Conservation (phyloP, 1,139 yeast genomes). For the Yamadazyma songkhlaensis region DNA sequence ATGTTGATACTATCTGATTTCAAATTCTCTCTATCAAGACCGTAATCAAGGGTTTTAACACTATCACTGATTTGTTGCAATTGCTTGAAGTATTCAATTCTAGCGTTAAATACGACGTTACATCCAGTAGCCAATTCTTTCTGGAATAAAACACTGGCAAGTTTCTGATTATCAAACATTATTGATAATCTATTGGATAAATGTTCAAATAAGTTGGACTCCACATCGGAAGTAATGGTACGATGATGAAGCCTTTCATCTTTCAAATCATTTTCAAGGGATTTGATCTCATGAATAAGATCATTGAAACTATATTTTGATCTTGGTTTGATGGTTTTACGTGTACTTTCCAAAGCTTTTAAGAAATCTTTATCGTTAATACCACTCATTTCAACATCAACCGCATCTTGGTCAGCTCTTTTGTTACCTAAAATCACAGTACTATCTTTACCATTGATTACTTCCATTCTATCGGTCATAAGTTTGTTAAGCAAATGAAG, state of each 20-base stretch:
- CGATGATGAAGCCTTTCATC: slow-evolving; percentile 14
- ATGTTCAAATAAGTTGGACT: slow-evolving; percentile 21
- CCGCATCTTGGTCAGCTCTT: slow-evolving; percentile 24
- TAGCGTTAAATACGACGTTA: slow-evolving; percentile 68
- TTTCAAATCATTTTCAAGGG: slow-evolving; percentile 24
- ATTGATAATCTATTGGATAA: slow-evolving; percentile 23
- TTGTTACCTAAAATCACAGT: slow-evolving; percentile 21
- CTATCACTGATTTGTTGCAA: slow-evolving; percentile 84
- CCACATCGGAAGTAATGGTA: slow-evolving; percentile 9
- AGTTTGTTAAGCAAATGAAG: slow-evolving; percentile 59
- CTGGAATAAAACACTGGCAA: slow-evolving; percentile 36
- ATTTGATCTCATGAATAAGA: slow-evolving; percentile 22
- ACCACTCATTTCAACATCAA: slow-evolving; percentile 24
- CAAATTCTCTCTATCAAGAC: slow-evolving; percentile 19
- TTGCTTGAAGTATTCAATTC: slow-evolving; percentile 78
- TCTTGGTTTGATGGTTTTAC: slow-evolving; percentile 29
- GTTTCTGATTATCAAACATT: slow-evolving; percentile 42
- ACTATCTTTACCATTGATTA: slow-evolving; percentile 25
- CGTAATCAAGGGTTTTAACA: slow-evolving; percentile 39
- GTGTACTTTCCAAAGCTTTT: slow-evolving; percentile 26
- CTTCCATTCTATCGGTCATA: slow-evolving; percentile 52
- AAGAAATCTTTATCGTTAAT: slow-evolving; percentile 27
- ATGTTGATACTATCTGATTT: slow-evolving; percentile 6
- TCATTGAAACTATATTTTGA: slow-evolving; percentile 31
- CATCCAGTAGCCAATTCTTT: slow-evolving; percentile 51